A percentile compares a stretch with the other conserved stretches of the same genome.
phyloP scores from a whole-genome alignment of 139 green algal species.

The Gonium pectorale region DNA sequence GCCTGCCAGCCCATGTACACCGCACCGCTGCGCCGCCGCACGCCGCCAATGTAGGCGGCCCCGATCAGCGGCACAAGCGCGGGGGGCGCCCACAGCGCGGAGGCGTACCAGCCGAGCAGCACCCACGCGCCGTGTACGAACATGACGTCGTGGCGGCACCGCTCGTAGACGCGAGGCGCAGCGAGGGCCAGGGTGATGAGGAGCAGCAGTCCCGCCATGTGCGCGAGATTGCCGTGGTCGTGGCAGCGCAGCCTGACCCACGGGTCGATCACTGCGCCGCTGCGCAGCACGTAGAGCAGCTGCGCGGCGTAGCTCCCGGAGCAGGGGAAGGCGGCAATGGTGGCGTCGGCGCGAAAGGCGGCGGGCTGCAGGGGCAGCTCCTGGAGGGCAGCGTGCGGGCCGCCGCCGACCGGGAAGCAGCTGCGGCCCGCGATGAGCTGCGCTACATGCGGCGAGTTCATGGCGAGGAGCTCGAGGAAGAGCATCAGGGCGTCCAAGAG shows the following conservation, averaged over 20 bases:
- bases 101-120: background rate
- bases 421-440: background rate
- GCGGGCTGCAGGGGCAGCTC: slow-evolving; percentile 21
- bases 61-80: background rate
- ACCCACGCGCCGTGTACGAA: background rate
- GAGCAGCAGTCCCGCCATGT: background rate
- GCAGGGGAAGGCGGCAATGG: slow-evolving; percentile 3
- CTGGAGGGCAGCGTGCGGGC: background rate
- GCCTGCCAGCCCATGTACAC: background rate
- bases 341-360: background rate
- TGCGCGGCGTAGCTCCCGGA: background rate
- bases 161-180: background rate
- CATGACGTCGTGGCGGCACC: background rate
- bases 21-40: background rate
- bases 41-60: background rate
- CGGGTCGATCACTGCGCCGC: background rate
- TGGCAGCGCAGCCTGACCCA: background rate
- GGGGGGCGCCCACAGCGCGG: background rate
- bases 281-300: slow-evolving; percentile 2
- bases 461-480: background rate
- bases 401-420: background rate
- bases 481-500: background rate
- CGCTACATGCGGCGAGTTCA: background rate
- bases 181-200: background rate
- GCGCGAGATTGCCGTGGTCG: background rate